These are phyloP conservation scores for Candida sanyaensis DNA, from an alignment of 1,139 yeast species.

Conservation along the genomic window DNA sequence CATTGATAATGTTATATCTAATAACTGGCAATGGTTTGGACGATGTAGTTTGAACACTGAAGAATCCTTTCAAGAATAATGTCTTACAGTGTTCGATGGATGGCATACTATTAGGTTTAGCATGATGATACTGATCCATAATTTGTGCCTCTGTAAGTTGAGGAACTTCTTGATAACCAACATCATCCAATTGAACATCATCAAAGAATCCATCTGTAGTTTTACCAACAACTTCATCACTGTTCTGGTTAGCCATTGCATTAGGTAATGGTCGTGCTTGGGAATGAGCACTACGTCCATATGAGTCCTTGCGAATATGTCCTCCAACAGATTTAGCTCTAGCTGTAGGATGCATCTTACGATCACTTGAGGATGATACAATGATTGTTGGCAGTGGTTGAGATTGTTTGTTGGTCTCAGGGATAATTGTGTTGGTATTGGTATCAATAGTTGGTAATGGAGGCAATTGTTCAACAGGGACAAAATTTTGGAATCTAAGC, in stretches of 20 bases:
- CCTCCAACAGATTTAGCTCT: slow-evolving; percentile 86
- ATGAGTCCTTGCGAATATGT: slow-evolving; percentile 67
- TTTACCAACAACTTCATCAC: slow-evolving; percentile 37
- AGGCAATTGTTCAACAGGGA: slow-evolving; percentile 50
- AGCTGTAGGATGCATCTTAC: slow-evolving; percentile 72
- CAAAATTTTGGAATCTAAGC: slow-evolving; percentile 40
- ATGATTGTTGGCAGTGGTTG: neutral
- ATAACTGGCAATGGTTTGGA: slow-evolving; percentile 90
- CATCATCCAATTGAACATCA: slow-evolving; percentile 58
- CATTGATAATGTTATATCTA: slow-evolving; percentile 80
- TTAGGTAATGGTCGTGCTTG: slow-evolving; percentile 57
- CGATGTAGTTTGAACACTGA: slow-evolving; percentile 93
- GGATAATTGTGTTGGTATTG: slow-evolving; percentile 26
- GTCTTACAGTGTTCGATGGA: slow-evolving; percentile 93
- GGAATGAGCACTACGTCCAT: slow-evolving; percentile 22
- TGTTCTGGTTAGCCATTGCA: slow-evolving; percentile 40
- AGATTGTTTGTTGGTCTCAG: slow-evolving; percentile 10
- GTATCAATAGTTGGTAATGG: slow-evolving; percentile 49
- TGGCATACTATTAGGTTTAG: slow-evolving; percentile 84
- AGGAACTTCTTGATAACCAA: slow-evolving; percentile 36
- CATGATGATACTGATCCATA: slow-evolving; percentile 64
- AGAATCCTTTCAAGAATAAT: slow-evolving; percentile 88
- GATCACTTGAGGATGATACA: slow-evolving; percentile 11
- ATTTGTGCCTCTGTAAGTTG: slow-evolving; percentile 62
- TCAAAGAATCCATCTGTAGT: slow-evolving; percentile 59